phyloP scores from a whole-genome alignment of 495 filamentous ascomycete species.

The Aspergillus ellipticus region DNA sequence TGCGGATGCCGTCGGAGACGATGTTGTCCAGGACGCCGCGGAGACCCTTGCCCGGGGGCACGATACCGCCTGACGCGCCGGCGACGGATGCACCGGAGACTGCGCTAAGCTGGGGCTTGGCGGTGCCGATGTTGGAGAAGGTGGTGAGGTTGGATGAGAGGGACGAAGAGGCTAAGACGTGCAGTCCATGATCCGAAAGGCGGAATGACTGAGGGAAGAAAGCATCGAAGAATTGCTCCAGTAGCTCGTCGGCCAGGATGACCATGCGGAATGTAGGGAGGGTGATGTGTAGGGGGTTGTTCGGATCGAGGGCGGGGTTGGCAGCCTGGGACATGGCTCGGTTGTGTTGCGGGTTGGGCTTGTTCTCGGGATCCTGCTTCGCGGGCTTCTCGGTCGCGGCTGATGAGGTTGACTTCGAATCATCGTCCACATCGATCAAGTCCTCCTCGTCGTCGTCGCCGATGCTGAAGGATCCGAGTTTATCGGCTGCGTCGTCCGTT shows the following conservation, averaged over 20 bases:
- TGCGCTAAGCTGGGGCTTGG: conserved; percentile 34
- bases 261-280: conserved; percentile 99
- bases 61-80: conserved; percentile 49
- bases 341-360: conserved; percentile 12
- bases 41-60: conserved; percentile 68
- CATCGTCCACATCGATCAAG: conserved; percentile 56
- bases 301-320: conserved; percentile 86
- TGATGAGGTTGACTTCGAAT: conserved; percentile 25
- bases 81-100: conserved; percentile 38
- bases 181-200: conserved; percentile 49
- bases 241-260: conserved; percentile 87
- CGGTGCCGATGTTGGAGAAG: conserved; percentile 63
- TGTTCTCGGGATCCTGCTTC: conserved; percentile 6
- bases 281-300: conserved; percentile 90
- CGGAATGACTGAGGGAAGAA: conserved; percentile 71
- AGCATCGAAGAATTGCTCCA: conserved; percentile 94
- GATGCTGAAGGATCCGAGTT: conserved; percentile 65
- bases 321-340: conserved; percentile 46
- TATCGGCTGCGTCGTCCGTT: conserved; percentile 27
- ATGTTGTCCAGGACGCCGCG: conserved; percentile 95
- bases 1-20: conserved; percentile 92
- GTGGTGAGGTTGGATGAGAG: conserved; percentile 74
- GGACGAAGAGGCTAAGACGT: conserved; percentile 53
- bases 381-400: conserved; percentile 14
- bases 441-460: conserved; percentile 75